These are phyloP conservation scores for Apophysomyces sp. DNA, from an alignment of 371 early-diverging fungal genomes.

Conservation along the genomic window DNA sequence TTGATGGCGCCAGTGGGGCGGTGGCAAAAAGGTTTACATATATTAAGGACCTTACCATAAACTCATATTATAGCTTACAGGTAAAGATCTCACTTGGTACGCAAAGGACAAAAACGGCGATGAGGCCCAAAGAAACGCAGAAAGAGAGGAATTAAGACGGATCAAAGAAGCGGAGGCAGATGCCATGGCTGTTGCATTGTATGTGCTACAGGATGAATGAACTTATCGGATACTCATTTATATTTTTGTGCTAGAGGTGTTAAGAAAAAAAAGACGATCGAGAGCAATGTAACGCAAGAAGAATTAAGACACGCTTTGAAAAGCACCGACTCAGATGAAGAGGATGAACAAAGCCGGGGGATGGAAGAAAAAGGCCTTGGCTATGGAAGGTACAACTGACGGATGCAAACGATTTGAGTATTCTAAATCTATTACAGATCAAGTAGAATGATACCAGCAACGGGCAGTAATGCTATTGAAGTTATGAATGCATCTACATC, in stretches of 20 bases:
- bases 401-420: neutral
- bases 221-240: neutral
- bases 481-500: conserved; percentile 18
- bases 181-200: conserved; percentile 79
- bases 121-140: conserved; percentile 15
- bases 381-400: conserved; percentile 47
- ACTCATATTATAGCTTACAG: conserved; percentile 31
- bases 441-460: conserved; percentile 21
- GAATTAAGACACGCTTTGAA: conserved; percentile 60
- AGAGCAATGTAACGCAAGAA: conserved; percentile 54
- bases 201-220: conserved; percentile 15
- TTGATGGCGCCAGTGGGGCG: conserved; percentile 80
- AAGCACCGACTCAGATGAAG: conserved; percentile 40
- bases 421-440: conserved; percentile 7
- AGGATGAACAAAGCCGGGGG: conserved; percentile 26
- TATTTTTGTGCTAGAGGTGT: conserved; percentile 39
- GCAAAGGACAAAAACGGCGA: conserved; percentile 54
- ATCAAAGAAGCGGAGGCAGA: conserved; percentile 81
- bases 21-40: conserved; percentile 54
- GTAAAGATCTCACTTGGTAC: conserved; percentile 78
- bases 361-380: conserved; percentile 62
- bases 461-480: conserved; percentile 19
- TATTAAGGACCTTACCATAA: neutral
- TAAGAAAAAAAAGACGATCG: conserved; percentile 51
- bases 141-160: conserved; percentile 52